These are phyloP conservation scores for Nectriaceae sp. DNA, from an alignment of 2,329 filamentous ascomycete species.

Conservation along the genomic window DNA sequence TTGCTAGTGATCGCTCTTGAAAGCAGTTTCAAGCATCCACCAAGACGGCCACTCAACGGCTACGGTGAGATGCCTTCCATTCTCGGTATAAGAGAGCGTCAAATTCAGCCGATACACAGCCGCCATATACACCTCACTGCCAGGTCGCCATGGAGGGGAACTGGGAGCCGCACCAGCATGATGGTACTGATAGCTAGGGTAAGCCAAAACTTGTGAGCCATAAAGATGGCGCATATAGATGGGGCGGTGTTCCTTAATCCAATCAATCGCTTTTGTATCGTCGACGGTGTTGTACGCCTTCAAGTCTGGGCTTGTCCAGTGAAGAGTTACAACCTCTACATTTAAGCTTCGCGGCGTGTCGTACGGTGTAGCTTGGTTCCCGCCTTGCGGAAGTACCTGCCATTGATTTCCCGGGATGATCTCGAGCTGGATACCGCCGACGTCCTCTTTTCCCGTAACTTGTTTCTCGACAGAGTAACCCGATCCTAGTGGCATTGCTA, in stretches of 20 bases:
- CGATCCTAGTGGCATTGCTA: conserved; percentile 11
- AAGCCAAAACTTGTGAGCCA: background rate
- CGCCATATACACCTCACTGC: background rate
- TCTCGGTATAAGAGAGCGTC: background rate
- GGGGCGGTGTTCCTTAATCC: background rate
- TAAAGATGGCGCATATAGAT: background rate
- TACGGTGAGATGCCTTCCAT: background rate
- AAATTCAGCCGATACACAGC: background rate
- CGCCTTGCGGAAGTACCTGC: background rate
- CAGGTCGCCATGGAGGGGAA: conserved; percentile 1
- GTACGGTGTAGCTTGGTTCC: background rate
- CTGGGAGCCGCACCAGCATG: background rate
- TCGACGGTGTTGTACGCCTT: background rate
- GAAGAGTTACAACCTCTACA: background rate
- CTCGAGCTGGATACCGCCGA: conserved; percentile 8
- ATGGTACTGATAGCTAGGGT: background rate
- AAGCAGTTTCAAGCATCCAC: background rate
- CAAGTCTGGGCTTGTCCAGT: background rate
- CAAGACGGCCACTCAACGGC: conserved; percentile 3
- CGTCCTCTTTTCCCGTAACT: conserved; percentile 8
- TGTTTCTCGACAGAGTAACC: conserved; percentile 14
- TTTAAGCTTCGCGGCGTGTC: background rate
- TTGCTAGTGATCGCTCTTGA: background rate
- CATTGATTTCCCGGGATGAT: conserved; percentile 8
- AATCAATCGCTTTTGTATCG: background rate